Conservation (phyloP, 208 protist species). For the Endotrypanum monterogeii region DNA sequence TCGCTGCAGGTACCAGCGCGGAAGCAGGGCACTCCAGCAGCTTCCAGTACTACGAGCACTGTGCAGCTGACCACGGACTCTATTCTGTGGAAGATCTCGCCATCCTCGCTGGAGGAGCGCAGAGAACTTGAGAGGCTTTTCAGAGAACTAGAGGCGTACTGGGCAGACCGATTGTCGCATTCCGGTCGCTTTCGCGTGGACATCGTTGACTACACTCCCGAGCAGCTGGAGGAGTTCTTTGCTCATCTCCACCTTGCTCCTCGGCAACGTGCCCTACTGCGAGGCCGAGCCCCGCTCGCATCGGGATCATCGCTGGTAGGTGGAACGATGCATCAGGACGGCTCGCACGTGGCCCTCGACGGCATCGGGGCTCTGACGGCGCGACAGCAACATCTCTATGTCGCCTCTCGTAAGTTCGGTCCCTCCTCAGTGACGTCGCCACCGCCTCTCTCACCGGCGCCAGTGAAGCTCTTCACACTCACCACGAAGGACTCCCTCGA, state of each 20-base stretch:
- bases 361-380: not conserved
- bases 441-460: slow-evolving; percentile 27
- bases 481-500: slow-evolving; percentile 58
- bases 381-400: not conserved
- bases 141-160: slow-evolving; percentile 50
- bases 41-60: not conserved
- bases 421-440: slow-evolving; percentile 4
- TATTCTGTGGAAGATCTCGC: slow-evolving; percentile 12
- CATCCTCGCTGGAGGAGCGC: slow-evolving; percentile 35
- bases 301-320: slow-evolving; percentile 57
- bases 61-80: not conserved
- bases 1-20: not conserved
- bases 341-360: not conserved
- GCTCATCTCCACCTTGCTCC: slow-evolving; percentile 51
- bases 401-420: not conserved
- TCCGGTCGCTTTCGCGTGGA: slow-evolving; percentile 39
- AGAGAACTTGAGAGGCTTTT: slow-evolving; percentile 57
- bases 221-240: slow-evolving; percentile 76
- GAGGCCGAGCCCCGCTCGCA: slow-evolving; percentile 70
- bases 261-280: slow-evolving; percentile 50
- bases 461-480: slow-evolving; percentile 89
- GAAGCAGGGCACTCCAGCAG: not conserved
- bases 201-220: slow-evolving; percentile 57
- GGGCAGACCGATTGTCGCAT: slow-evolving; percentile 18
- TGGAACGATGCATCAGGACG: slow-evolving; percentile 68